phyloP scores from a whole-genome alignment of 2,329 filamentous ascomycete species.

The Leptoxyphium fumago region DNA sequence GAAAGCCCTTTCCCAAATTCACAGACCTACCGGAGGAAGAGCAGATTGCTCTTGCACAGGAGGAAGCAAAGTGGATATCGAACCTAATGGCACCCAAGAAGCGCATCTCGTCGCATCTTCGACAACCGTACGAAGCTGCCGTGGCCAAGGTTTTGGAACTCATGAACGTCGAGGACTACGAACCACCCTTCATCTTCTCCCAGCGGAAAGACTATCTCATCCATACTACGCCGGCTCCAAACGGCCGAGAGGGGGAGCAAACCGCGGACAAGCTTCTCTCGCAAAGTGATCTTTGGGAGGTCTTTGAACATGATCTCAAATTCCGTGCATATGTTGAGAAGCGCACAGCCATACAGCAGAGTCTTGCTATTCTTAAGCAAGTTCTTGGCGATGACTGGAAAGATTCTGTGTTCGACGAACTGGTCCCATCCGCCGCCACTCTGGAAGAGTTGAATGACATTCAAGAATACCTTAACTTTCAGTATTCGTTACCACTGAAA shows the following conservation, averaged over 20 bases:
- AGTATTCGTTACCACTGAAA: conserved; percentile 71
- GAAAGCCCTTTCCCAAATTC: conserved; percentile 66
- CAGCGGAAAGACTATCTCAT: conserved; percentile 97
- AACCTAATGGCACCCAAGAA: conserved; percentile 84
- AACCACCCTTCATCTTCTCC: conserved; percentile 95
- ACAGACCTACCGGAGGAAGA: conserved; percentile 69
- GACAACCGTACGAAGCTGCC: conserved; percentile 71
- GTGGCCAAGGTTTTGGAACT: conserved; percentile 89
- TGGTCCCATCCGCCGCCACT: conserved; percentile 64
- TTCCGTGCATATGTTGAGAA: conserved; percentile 89
- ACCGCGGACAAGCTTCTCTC: conserved; percentile 75
- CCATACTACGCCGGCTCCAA: conserved; percentile 54
- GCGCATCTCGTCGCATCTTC: conserved; percentile 50
- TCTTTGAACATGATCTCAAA: conserved; percentile 88
- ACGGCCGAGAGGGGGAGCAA: conserved; percentile 58
- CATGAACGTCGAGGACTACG: conserved; percentile 84
- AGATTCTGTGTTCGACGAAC: conserved; percentile 65
- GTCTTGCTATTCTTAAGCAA: conserved; percentile 59
- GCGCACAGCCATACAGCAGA: conserved; percentile 65
- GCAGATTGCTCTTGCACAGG: conserved; percentile 45
- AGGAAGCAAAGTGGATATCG: conserved; percentile 86
- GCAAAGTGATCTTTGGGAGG: conserved; percentile 88
- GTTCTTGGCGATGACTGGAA: conserved; percentile 39
- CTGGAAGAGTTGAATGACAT: conserved; percentile 95
- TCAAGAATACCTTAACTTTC: conserved; percentile 92